Conservation (phyloP, 1,284 basidiomycete species). For the Rhodotorula sp. region DNA sequence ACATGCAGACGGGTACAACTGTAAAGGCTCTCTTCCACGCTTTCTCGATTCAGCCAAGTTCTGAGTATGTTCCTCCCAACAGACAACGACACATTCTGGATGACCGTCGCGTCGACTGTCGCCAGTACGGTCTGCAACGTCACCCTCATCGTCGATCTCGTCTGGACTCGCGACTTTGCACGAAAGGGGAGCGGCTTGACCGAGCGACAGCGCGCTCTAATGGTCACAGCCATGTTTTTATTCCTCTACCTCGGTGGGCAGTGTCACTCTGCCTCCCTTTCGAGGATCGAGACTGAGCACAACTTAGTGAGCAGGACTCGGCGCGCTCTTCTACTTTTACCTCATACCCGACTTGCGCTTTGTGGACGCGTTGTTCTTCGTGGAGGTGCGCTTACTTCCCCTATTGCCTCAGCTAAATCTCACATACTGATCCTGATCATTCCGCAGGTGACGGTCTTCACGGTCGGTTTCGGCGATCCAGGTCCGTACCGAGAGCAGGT, state of each 20-base stretch:
- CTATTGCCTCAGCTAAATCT: no score
- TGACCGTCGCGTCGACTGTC: conserved; percentile 72
- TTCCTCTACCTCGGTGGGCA: conserved; percentile 64
- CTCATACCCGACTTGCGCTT: conserved; percentile 55
- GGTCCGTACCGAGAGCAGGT: conserved; percentile 49
- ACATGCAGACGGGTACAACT: conserved; percentile 58
- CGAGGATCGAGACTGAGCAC: no score
- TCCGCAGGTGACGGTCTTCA: conserved; percentile 60
- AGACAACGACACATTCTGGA: conserved; percentile 68
- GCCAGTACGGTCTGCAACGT: conserved; percentile 67
- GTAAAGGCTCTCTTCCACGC: background rate
- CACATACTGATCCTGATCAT: no score
- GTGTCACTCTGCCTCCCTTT: no score
- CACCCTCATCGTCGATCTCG: conserved; percentile 64
- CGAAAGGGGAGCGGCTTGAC: conserved; percentile 74
- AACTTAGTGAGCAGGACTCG: conserved; percentile 28
- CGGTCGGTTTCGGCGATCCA: conserved; percentile 73
- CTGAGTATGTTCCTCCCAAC: background rate
- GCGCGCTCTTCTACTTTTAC: conserved; percentile 58
- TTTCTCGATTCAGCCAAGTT: no score
- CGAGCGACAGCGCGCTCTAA: conserved; percentile 69
- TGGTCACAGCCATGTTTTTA: conserved; percentile 71
- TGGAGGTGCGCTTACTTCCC: conserved; percentile 16
- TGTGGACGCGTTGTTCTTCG: conserved; percentile 57
- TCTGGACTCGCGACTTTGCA: conserved; percentile 63